These are phyloP conservation scores for Fusarium aywerte DNA, from an alignment of 2,329 filamentous ascomycete genomes.

Conservation along the genomic window DNA sequence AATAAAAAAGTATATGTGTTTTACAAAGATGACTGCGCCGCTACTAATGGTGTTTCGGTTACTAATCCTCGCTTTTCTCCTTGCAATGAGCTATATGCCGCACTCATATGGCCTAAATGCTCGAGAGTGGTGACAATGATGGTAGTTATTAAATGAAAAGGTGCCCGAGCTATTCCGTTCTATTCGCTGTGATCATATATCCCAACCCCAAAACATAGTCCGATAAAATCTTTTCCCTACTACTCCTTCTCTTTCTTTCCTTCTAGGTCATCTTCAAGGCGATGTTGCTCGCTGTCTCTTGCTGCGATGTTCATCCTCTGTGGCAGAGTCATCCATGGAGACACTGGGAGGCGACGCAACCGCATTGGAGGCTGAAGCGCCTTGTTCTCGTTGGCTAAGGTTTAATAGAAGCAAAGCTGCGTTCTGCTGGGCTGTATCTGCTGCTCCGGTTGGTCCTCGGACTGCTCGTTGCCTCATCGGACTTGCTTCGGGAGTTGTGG, in stretches of 20 bases:
- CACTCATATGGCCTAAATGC: not conserved
- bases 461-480: constrained; percentile 18
- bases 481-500: constrained; percentile 34
- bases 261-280: constrained; percentile 10
- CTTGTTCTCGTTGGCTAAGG: constrained; percentile 28
- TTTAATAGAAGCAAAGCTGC: constrained; percentile 43
- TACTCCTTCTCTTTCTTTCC: not conserved
- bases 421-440: constrained; percentile 33
- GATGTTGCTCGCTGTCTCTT: constrained; percentile 41
- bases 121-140: not conserved
- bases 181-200: constrained; percentile 36
- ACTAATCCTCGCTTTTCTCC: constrained; percentile 2
- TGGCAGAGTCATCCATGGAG: not conserved
- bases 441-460: not conserved
- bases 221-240: not conserved
- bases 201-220: constrained; percentile 9
- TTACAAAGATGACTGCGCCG: not conserved
- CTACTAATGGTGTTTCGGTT: constrained; percentile 18
- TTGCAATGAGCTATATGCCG: constrained; percentile 13
- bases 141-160: constrained; percentile 4
- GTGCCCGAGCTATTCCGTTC: constrained; percentile 29
- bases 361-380: not conserved
- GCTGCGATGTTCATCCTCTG: constrained; percentile 32
- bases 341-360: not conserved
- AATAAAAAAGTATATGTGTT: constrained; percentile 19